Evolutionary conservation across 2,329 filamentous ascomycete species (phyloP).

Genomic region (Claviceps monticola): DNA sequence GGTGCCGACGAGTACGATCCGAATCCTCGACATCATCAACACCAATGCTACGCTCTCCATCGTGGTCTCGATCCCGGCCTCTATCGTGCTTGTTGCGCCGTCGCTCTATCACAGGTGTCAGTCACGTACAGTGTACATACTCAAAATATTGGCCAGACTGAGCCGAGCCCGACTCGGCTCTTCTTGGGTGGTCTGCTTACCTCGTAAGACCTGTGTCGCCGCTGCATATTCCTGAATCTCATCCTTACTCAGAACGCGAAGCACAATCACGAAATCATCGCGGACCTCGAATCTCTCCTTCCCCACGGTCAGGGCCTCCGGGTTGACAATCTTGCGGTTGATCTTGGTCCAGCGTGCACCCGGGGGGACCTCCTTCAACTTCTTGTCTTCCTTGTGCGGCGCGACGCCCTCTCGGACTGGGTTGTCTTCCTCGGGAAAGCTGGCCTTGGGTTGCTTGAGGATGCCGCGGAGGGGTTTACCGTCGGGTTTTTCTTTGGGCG

Average conservation of each 20-base stretch:
- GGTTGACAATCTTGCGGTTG: conserved; percentile 75
- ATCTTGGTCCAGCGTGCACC: conserved; percentile 92
- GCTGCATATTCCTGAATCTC: conserved; percentile 81
- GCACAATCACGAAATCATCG: conserved; percentile 86
- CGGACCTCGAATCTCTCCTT: conserved; percentile 85
- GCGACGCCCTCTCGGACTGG: conserved; percentile 81
- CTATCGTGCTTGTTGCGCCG: conserved; percentile 21
- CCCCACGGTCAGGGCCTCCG: conserved; percentile 71
- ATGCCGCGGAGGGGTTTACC: conserved; percentile 69
- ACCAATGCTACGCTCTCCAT: conserved; percentile 4
- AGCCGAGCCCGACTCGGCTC: too few relatives aligned
- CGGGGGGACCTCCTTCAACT: conserved; percentile 53
- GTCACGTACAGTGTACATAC: neutral
- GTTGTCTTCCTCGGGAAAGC: conserved; percentile 77
- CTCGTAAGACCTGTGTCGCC: conserved; percentile 69
- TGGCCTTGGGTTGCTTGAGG: conserved; percentile 64
- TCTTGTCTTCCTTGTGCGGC: conserved; percentile 78
- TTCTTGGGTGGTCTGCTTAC: conserved; percentile 28
- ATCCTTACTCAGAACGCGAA: conserved; percentile 73
- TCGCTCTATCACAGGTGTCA: conserved; percentile 12
- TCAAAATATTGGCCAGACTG: too few relatives aligned
- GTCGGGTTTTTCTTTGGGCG: conserved; percentile 49
- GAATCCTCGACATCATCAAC: conserved; percentile 9
- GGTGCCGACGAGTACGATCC: conserved; percentile 9
- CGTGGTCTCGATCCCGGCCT: conserved; percentile 19